phyloP scores from a whole-genome alignment of 2,329 filamentous ascomycete species.

The Phaeosphaeriaceae sp. region DNA sequence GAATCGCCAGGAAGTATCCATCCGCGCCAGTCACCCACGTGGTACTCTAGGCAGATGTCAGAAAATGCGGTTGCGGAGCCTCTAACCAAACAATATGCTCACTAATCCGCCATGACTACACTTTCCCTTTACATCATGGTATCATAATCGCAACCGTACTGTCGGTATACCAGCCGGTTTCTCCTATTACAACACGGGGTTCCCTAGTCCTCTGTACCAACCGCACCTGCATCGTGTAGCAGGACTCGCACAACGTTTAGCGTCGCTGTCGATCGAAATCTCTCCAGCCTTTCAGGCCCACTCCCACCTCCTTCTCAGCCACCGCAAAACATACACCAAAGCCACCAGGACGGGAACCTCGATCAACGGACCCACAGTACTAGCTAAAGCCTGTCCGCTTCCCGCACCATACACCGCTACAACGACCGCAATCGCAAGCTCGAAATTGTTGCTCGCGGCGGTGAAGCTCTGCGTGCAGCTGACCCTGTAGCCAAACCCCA shows the following conservation, averaged over 20 bases:
- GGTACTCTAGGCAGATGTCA: neutral
- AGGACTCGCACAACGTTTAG: neutral
- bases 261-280: slow-evolving; percentile 5
- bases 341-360: slow-evolving; percentile 83
- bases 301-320: slow-evolving; percentile 60
- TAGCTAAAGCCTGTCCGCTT: slow-evolving; percentile 80
- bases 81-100: neutral
- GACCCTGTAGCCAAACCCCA: slow-evolving; percentile 77
- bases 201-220: neutral
- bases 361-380: slow-evolving; percentile 84
- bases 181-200: neutral
- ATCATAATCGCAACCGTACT: neutral
- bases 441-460: slow-evolving; percentile 92
- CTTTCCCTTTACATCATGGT: neutral
- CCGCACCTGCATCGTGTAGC: neutral
- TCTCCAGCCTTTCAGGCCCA: slow-evolving; percentile 52
- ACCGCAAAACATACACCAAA: slow-evolving; percentile 76
- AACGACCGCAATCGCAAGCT: slow-evolving; percentile 87
- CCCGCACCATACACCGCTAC: slow-evolving; percentile 79
- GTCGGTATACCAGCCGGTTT: neutral
- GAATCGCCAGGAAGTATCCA: neutral
- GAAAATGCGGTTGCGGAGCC: neutral
- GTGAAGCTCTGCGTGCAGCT: slow-evolving; percentile 83
- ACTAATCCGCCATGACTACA: neutral
- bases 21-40: neutral